These are phyloP conservation scores for Gillenia trifoliata DNA, from an alignment of 306 rosid species.

Conservation along the genomic window DNA sequence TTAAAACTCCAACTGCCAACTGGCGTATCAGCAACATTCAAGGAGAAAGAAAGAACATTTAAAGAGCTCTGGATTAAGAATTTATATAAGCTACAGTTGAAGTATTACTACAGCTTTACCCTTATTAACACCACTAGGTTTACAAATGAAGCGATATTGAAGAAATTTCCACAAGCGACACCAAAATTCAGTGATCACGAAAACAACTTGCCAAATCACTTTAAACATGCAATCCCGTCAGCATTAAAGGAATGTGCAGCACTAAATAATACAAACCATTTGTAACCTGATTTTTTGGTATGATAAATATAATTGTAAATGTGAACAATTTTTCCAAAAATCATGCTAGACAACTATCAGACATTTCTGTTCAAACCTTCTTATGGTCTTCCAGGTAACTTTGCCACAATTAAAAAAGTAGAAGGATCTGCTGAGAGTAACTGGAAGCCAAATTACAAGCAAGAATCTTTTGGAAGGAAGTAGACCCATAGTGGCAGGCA, in stretches of 20 bases:
- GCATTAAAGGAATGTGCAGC: background rate
- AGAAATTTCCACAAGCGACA: background rate
- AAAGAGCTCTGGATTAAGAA: background rate
- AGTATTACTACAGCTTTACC: background rate
- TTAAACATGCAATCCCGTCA: background rate
- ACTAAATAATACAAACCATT: background rate
- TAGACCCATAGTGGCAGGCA: slow-evolving; percentile 47
- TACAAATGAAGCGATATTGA: background rate
- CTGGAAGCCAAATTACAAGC: slow-evolving; percentile 52
- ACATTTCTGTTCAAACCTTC: slow-evolving; percentile 40
- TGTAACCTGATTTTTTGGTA: background rate
- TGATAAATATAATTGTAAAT: background rate
- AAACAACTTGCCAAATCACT: background rate
- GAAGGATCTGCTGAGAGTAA: slow-evolving; percentile 76
- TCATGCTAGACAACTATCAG: background rate
- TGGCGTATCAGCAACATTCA: background rate
- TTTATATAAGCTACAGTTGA: background rate
- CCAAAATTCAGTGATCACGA: background rate
- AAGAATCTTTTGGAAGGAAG: slow-evolving; percentile 65
- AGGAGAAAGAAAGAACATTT: background rate
- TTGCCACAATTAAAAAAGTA: slow-evolving; percentile 72
- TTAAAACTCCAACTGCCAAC: background rate
- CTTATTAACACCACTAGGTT: background rate
- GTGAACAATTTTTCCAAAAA: no score
- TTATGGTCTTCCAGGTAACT: slow-evolving; percentile 51